A percentile compares a stretch with the other conserved stretches of the same genome.
Conservation (phyloP, 192 early-diverging fungal genomes). For the Bifiguratus adelaidae region DNA sequence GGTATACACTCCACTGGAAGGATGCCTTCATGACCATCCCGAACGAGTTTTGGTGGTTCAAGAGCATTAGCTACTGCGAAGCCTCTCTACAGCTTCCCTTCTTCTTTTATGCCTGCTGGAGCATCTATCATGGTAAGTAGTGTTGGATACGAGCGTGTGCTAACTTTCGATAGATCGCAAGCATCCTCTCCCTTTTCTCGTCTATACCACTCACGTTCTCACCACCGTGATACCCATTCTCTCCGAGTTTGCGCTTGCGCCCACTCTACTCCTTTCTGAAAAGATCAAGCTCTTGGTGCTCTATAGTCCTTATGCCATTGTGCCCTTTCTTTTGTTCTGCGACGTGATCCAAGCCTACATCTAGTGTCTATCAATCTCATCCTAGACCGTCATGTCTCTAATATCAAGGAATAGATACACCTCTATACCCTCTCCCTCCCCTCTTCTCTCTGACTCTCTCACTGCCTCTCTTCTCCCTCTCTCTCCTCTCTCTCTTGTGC, state of each 20-base stretch:
- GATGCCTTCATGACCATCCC: conserved; percentile 54
- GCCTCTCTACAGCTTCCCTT: conserved; percentile 54
- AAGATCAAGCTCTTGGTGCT: conserved; percentile 28
- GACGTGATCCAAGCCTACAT: no score
- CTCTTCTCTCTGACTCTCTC: no score
- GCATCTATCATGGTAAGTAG: conserved; percentile 25
- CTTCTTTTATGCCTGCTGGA: conserved; percentile 50
- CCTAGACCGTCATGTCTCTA: no score
- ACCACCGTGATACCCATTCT: conserved; percentile 58
- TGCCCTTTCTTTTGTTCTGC: no score
- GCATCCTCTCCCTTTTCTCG: conserved; percentile 31
- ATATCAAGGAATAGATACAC: no score
- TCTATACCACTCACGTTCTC: conserved; percentile 63
- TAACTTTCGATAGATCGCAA: background rate
- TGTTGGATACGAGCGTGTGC: background rate
- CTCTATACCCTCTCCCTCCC: no score
- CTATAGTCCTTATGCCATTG: conserved; percentile 59
- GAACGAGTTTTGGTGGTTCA: conserved; percentile 45
- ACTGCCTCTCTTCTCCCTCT: no score
- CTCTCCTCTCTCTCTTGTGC: no score
- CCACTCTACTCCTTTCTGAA: conserved; percentile 24
- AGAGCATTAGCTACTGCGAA: conserved; percentile 49
- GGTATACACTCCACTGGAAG: conserved; percentile 35
- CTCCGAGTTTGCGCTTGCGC: conserved; percentile 33
- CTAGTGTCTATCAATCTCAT: no score